Percentiles rank a stretch among this genome's conserved stretches.
These are phyloP conservation scores for Nicotiana tomentosiformis DNA, from an alignment of 257 asterid genomes.

Conservation along the genomic window DNA sequence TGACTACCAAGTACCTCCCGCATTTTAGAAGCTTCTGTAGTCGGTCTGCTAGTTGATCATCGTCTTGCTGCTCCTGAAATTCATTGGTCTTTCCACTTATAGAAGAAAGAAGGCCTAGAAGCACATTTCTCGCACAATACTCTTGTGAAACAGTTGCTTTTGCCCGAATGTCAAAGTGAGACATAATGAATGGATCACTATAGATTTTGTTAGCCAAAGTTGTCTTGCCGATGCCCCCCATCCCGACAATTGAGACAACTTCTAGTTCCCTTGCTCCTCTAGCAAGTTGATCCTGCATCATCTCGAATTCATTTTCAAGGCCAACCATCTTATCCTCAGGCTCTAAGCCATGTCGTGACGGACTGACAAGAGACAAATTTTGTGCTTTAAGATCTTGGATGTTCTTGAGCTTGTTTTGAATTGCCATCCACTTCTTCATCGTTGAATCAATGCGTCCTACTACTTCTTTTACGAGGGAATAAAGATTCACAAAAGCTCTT, in stretches of 20 bases:
- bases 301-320: background rate
- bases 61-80: background rate
- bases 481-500: background rate
- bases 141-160: background rate
- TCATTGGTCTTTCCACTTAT: background rate
- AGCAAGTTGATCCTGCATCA: background rate
- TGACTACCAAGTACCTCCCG: conserved; percentile 6
- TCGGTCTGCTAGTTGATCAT: background rate
- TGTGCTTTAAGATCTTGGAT: background rate
- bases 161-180: background rate
- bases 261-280: background rate
- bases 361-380: background rate
- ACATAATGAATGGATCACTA: background rate
- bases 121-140: background rate
- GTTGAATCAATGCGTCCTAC: background rate
- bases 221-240: conserved; percentile 16
- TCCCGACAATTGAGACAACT: conserved; percentile 2
- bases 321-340: background rate
- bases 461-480: background rate
- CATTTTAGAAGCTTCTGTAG: background rate
- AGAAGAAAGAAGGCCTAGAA: conserved; percentile 3
- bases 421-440: background rate
- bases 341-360: background rate
- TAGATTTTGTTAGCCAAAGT: conserved; percentile 12
- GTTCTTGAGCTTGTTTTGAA: background rate